Evolutionary conservation across 805 yeast species (phyloP).

Genomic region (Pichia cephalocereana): DNA sequence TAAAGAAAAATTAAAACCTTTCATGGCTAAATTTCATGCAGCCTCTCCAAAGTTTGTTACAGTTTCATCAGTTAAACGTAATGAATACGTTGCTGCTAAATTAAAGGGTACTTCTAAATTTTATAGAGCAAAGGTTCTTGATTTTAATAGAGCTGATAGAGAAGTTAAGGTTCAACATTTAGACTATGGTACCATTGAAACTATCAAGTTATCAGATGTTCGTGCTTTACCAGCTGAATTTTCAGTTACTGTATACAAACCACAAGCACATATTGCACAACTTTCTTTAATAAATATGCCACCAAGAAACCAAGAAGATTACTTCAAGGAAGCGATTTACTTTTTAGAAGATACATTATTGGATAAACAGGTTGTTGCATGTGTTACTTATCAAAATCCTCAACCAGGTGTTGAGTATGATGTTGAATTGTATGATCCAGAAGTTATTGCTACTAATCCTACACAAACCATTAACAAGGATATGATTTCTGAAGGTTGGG

Average conservation of each 20-base stretch:
- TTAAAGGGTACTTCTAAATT: conserved; percentile 43
- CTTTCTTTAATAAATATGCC: conserved; percentile 50
- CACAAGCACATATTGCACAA: conserved; percentile 47
- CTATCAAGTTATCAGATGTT: conserved; percentile 35
- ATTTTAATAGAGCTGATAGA: conserved; percentile 34
- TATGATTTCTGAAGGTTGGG: conserved; percentile 51
- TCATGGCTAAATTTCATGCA: conserved; percentile 40
- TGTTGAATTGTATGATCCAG: conserved; percentile 48
- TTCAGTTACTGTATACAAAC: conserved; percentile 29
- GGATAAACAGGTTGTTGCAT: conserved; percentile 46
- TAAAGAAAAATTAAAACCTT: conserved; percentile 30
- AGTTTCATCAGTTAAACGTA: conserved; percentile 32
- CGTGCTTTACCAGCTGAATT: conserved; percentile 46
- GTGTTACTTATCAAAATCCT: conserved; percentile 34
- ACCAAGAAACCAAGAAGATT: conserved; percentile 46
- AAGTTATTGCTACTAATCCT: conserved; percentile 43
- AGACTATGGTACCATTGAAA: conserved; percentile 51
- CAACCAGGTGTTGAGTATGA: conserved; percentile 36
- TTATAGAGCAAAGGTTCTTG: conserved; percentile 48
- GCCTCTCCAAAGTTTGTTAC: conserved; percentile 27
- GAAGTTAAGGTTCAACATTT: conserved; percentile 45
- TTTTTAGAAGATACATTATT: conserved; percentile 43
- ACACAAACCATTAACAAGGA: conserved; percentile 51
- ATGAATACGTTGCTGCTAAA: conserved; percentile 49
- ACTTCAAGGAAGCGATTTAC: conserved; percentile 43